These are phyloP conservation scores for Logfia minima DNA, from an alignment of 129 eudicot species.

Conservation along the genomic window DNA sequence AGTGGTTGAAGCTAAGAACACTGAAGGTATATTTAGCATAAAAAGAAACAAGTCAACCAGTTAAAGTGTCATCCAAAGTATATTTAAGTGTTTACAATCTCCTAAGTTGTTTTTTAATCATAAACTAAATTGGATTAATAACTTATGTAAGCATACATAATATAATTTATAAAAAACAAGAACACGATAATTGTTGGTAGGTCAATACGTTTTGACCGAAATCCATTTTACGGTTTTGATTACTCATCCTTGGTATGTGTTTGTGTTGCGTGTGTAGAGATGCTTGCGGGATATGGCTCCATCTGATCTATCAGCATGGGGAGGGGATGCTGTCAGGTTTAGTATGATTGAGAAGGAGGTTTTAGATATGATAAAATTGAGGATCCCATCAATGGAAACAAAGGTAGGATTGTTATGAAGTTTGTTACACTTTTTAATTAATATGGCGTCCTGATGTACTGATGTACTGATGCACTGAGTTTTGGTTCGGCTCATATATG, in stretches of 20 bases:
- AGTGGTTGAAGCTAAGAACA: slow-evolving; percentile 33
- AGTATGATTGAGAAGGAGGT: slow-evolving; percentile 26
- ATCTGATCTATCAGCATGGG: slow-evolving; percentile 24
- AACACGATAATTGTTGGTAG: not conserved
- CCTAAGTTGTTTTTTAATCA: not conserved
- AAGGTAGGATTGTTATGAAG: not conserved
- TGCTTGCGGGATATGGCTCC: slow-evolving; percentile 26
- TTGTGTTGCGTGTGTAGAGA: slow-evolving; percentile 21
- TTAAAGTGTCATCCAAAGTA: not conserved
- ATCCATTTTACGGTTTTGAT: not conserved
- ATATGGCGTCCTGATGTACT: not conserved
- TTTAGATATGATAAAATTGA: slow-evolving; percentile 18
- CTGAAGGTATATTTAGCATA: slow-evolving; percentile 18
- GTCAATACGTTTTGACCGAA: not conserved
- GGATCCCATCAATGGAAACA: slow-evolving; percentile 3
- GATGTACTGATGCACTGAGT: not conserved
- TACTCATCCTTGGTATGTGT: not conserved
- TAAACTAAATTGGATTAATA: not conserved
- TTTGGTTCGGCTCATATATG: not conserved
- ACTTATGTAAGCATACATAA: not conserved
- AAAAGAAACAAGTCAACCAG: not conserved
- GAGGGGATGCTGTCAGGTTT: slow-evolving; percentile 22
- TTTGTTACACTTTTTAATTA: not conserved
- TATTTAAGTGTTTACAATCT: not conserved
- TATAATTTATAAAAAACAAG: not conserved